Percentiles rank a stretch among this genome's conserved stretches.
Evolutionary conservation across 2,329 filamentous ascomycete species (phyloP).

Genomic region (Colletotrichum truncatum): DNA sequence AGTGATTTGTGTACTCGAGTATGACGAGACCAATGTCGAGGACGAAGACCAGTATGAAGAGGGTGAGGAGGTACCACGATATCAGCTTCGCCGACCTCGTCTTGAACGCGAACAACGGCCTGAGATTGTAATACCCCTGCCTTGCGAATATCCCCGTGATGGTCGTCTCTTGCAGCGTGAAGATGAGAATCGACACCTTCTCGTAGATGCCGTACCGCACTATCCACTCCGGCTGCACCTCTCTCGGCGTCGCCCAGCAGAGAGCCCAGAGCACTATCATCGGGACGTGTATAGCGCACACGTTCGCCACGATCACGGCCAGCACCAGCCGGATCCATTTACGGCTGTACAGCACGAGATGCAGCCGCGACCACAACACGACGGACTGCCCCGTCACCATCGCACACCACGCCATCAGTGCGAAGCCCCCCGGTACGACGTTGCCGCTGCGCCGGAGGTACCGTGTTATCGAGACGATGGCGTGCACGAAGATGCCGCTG

Average conservation of each 20-base stretch:
- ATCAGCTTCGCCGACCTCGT: conserved; percentile 45
- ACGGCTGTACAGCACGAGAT: conserved; percentile 57
- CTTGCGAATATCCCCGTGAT: conserved; percentile 62
- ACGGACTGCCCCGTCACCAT: conserved; percentile 62
- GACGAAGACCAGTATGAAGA: conserved; percentile 50
- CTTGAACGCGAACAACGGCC: conserved; percentile 42
- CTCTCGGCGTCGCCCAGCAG: conserved; percentile 35
- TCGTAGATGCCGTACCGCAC: conserved; percentile 56
- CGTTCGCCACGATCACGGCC: conserved; percentile 61
- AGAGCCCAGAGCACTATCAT: conserved; percentile 61
- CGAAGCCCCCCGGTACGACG: conserved; percentile 41
- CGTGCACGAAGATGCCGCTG: conserved; percentile 59
- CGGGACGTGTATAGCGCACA: conserved; percentile 55
- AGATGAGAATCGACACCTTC: conserved; percentile 64
- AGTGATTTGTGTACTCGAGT: conserved; percentile 48
- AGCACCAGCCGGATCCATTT: conserved; percentile 41
- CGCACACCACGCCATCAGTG: conserved; percentile 51
- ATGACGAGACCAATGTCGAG: conserved; percentile 49
- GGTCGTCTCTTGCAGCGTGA: conserved; percentile 64
- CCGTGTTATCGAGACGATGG: conserved; percentile 61
- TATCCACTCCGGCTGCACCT: conserved; percentile 31
- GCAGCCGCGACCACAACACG: conserved; percentile 55
- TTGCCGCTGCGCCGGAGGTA: conserved; percentile 48
- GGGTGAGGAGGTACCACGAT: conserved; percentile 44
- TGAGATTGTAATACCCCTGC: conserved; percentile 50